These are phyloP conservation scores for Chrysoporthe puriensis DNA, from an alignment of 2,329 filamentous ascomycete genomes.

Conservation along the genomic window DNA sequence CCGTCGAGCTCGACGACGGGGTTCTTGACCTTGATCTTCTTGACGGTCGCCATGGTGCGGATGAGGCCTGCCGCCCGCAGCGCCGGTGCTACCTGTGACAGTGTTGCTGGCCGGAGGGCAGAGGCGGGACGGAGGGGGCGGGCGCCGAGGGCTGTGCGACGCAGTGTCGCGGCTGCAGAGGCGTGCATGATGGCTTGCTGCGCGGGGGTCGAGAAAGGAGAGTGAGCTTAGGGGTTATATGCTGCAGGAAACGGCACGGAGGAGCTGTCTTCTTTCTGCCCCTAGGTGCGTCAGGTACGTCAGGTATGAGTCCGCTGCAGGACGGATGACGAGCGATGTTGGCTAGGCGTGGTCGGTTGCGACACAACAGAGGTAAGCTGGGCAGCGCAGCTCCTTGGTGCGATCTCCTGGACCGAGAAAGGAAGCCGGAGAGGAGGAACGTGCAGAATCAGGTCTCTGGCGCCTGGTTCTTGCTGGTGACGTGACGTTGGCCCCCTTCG, in stretches of 20 bases:
- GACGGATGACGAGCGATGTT: background rate
- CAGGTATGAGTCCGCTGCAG: too few relatives aligned
- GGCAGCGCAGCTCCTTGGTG: conserved; percentile 3
- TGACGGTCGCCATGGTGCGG: conserved; percentile 59
- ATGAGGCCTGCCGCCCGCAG: conserved; percentile 20
- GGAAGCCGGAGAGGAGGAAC: background rate
- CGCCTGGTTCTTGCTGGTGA: background rate
- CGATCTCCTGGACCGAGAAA: background rate
- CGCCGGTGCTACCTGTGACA: conserved; percentile 21
- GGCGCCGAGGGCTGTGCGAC: conserved; percentile 26
- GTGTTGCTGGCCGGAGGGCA: conserved; percentile 14
- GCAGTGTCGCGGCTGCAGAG: conserved; percentile 28
- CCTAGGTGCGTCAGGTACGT: too few relatives aligned
- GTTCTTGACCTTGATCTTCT: conserved; percentile 99
- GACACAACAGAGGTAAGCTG: background rate
- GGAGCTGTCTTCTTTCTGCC: too few relatives aligned
- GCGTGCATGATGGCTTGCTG: conserved; percentile 23
- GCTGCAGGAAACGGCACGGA: background rate
- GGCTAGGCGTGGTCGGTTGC: background rate
- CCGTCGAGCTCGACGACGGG: conserved; percentile 97
- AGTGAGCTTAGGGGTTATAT: background rate
- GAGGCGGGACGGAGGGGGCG: conserved; percentile 17
- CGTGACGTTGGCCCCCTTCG: background rate
- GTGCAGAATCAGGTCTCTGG: background rate
- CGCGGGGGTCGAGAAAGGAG: background rate